Base-by-base conservation (phyloP, 352 stramenopile genomes). In the Phytophthora pluvialis region DNA sequence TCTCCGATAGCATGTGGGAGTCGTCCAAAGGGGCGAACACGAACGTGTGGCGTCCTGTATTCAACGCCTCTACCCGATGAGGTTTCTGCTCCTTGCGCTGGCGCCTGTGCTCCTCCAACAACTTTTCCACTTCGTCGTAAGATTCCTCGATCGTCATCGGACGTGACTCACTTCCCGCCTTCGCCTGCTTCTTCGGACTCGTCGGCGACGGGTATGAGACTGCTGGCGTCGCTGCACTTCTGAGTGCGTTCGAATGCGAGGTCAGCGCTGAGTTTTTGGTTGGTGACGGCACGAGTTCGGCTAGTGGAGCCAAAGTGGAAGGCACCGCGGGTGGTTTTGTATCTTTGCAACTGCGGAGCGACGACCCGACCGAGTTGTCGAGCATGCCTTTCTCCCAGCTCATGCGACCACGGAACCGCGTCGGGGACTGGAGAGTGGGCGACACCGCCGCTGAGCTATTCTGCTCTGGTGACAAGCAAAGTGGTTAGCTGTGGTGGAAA, bases 341-440 rank as follows among this genome's bases (percentile, higher is more conserved):
- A 21, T 66, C 47, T 21, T 59, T 67, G 29, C 26, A 53, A 26
- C 5, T 36, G 32, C 60, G 46, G 21, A 45, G 42, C 1, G 29
- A 31, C 15, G 55, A 8, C 5, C 48, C 26, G 47, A 55, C 29
- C 36, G 45, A 13, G 18, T 59, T 52, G 15, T 89, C 76, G n/a
- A 89, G 44, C 32, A 89, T 46, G n/a, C 58, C 63, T 43, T 64
- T 75, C 16, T 89, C 72, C 80, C 80, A 89, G 58, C 80, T 88
- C 59, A 87, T 77, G 7, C 80, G 76, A 3, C 69, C 80, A 0
- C 86, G 67, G 35, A 77, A 88, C 13, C 66, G 42, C 7, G 60
- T 63, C n/a, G 64, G 56, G 13, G 56, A 66, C 13, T 40, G 38
- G 1, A 31, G n/a, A 13, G 47, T 55, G 3, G 59, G 53, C 6